These are phyloP conservation scores for Rosa chinensis DNA, from an alignment of 306 rosid genomes.

Conservation along the genomic window DNA sequence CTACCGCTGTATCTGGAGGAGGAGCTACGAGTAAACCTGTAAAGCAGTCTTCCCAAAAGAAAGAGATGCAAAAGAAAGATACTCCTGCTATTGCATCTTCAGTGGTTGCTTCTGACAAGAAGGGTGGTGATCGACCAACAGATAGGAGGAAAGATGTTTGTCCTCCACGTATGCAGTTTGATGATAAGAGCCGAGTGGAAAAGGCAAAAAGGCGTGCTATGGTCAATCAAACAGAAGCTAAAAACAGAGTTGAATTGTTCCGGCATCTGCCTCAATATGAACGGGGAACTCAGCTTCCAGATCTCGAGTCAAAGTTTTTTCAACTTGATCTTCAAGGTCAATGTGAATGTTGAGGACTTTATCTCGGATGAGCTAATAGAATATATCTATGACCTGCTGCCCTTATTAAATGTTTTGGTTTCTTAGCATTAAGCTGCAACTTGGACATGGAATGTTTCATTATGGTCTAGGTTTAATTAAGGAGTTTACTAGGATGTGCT, in stretches of 20 bases:
- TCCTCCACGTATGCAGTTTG: slow-evolving; percentile 83
- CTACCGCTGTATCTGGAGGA: slow-evolving; percentile 40
- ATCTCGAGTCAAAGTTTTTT: slow-evolving; percentile 70
- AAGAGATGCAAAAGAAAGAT: slow-evolving; percentile 52
- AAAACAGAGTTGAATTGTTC: slow-evolving; percentile 80
- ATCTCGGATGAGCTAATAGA: too few species aligned
- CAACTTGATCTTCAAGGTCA: slow-evolving; percentile 39
- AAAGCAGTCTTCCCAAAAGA: slow-evolving; percentile 60
- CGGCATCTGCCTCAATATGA: slow-evolving; percentile 90
- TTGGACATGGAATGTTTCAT: too few species aligned
- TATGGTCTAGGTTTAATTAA: too few species aligned
- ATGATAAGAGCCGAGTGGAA: slow-evolving; percentile 64
- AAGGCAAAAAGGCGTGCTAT: slow-evolving; percentile 75
- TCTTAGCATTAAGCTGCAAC: too few species aligned
- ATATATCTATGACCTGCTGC: too few species aligned
- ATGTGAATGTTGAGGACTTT: too few species aligned
- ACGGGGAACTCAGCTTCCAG: slow-evolving; percentile 65
- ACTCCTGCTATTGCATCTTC: slow-evolving; percentile 38
- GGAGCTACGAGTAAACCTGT: slow-evolving; percentile 38
- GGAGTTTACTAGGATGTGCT: too few species aligned
- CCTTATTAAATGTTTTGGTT: too few species aligned
- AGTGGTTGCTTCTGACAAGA: slow-evolving; percentile 51
- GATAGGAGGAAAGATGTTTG: slow-evolving; percentile 87
- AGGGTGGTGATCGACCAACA: slow-evolving; percentile 48
- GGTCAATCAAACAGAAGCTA: slow-evolving; percentile 75